Conservation (phyloP, 345 rosid genomes). For the Mangifera indica region DNA sequence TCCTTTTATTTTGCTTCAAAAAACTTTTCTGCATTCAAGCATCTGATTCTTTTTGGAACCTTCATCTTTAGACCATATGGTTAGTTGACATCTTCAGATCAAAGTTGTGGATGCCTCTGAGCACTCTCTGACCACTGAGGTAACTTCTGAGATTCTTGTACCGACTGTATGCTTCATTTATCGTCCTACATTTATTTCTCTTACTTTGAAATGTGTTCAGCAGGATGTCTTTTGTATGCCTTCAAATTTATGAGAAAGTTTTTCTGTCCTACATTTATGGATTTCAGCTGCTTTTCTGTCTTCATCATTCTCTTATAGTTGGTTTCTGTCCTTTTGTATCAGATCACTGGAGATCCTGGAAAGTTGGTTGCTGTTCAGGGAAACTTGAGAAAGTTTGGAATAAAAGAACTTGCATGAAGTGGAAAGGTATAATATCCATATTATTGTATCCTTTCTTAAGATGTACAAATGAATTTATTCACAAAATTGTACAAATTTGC, state of each 20-base stretch:
- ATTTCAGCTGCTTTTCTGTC: background rate
- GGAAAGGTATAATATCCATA: constrained; percentile 53
- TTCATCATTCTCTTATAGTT: too few species aligned
- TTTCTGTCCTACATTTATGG: too few species aligned
- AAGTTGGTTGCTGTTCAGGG: constrained; percentile 87
- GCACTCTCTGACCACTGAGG: constrained; percentile 77
- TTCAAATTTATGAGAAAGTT: background rate
- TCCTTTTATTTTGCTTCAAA: background rate
- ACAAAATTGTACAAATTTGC: background rate
- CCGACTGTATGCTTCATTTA: background rate
- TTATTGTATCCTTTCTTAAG: background rate
- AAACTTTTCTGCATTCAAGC: background rate
- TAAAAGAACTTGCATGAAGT: constrained; percentile 84
- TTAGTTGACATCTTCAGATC: constrained; percentile 88
- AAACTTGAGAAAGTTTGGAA: constrained; percentile 83
- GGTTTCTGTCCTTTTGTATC: background rate
- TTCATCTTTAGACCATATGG: constrained; percentile 74
- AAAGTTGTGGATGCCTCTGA: constrained; percentile 76
- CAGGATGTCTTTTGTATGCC: background rate
- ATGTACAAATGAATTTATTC: background rate
- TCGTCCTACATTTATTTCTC: background rate
- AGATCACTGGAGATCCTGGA: constrained; percentile 99
- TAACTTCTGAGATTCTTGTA: constrained; percentile 18
- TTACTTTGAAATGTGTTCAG: background rate
- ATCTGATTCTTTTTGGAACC: constrained; percentile 20